Evolutionary conservation across 2,329 filamentous ascomycete species (phyloP), one percentile per base, ranked within the genome.

Genomic region (Biscogniauxia marginata): DNA sequence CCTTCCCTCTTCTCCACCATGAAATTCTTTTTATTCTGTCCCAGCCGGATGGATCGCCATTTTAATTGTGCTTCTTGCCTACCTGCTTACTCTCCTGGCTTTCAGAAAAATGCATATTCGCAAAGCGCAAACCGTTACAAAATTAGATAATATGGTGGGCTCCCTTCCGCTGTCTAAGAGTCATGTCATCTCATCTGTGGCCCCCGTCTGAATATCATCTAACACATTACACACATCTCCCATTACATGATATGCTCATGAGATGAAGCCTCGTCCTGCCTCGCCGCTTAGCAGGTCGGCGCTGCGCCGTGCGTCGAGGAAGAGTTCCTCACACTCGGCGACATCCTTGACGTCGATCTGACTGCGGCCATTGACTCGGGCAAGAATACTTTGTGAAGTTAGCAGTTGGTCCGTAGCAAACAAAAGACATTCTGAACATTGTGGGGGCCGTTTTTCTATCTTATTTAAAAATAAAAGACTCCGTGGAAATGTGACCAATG

Each of bases 241-340:
- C 44, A 24, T 24, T n/a, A 20, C 46, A 16, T 53, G 22, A 39
- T 23, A 49, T 19, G 9, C 18, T 44, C 72, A 88, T 70, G 79
- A 79, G 64, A 91, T 79, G 75, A 87, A 93, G 58, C 80, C 84
- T 64, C 78, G 80, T 63, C 83, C 85, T 54, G 82, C 82, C 74
- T 86, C 85, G 70, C 83, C 75, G 61, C 74, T 77, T 66, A 92
- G 82, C 64, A 93, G 82, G 59, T 80, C 77, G 61, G 90, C 90
- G 73, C 90, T 93, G 65, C 90, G 84, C 69, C 86, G 86, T 50
- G 90, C 89, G 74, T 95, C 90, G 63, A 93, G 84, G 79, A 95
- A 93, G 50, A 95, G 77, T 68, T 91, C 89, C 72, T 93, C 88
- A 71, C 89, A 93, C 76, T 95, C 90, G 16, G 83, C 83, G 62